These are phyloP conservation scores for Marasmius fiardii DNA, from an alignment of 1,284 basidiomycete genomes.

Conservation along the genomic window DNA sequence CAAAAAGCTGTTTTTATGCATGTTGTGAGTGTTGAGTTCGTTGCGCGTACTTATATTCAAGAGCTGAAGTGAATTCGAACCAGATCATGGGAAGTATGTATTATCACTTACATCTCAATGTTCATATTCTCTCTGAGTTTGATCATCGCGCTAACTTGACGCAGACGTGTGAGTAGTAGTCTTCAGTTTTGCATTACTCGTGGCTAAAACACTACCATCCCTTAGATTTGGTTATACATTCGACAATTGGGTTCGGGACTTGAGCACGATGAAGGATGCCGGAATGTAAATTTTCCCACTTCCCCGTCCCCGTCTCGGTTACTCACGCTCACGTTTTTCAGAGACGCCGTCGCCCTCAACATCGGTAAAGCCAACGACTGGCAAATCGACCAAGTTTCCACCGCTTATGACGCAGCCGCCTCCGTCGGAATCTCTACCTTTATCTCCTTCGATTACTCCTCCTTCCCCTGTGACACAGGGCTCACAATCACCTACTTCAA, in stretches of 20 bases:
- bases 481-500: conserved; percentile 31
- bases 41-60: background rate
- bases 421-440: conserved; percentile 35
- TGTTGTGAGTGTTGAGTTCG: conserved; percentile 28
- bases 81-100: conserved; percentile 44
- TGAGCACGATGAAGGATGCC: background rate
- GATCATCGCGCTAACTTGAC: conserved; percentile 2
- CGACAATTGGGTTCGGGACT: background rate
- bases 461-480: conserved; percentile 30
- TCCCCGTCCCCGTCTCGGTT: background rate
- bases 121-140: background rate
- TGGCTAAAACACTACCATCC: background rate
- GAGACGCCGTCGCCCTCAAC: conserved; percentile 43
- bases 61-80: background rate
- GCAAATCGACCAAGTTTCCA: conserved; percentile 34
- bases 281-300: background rate
- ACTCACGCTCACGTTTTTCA: conserved; percentile 15
- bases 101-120: background rate
- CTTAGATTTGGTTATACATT: background rate
- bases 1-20: conserved; percentile 47
- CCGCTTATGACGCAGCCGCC: conserved; percentile 35
- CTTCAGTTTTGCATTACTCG: background rate
- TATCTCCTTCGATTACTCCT: conserved; percentile 41
- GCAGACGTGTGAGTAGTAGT: conserved; percentile 35
- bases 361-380: conserved; percentile 33